Evolutionary conservation across 192 early-diverging fungal species (phyloP).

Genomic region (Backusella sp.): DNA sequence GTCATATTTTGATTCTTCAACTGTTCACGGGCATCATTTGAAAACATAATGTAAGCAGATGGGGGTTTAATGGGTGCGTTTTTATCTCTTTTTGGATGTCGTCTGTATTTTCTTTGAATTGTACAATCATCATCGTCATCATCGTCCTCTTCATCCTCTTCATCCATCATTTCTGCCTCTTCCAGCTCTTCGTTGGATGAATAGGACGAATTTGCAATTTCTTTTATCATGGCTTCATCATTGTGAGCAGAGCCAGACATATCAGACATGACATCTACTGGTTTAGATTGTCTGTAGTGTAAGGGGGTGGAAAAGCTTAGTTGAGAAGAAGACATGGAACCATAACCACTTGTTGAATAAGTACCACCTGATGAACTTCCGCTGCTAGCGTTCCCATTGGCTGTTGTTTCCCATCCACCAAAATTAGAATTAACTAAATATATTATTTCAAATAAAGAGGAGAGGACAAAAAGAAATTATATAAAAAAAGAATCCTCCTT

Average conservation of each 20-base stretch:
- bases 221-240: neutral
- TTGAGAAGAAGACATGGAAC: neutral
- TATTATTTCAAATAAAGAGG: neutral
- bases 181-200: constrained; percentile 16
- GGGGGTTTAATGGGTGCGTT: constrained; percentile 42
- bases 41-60: constrained; percentile 47
- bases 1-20: constrained; percentile 32
- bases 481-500: neutral
- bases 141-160: neutral
- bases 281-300: neutral
- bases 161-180: constrained; percentile 2
- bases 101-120: constrained; percentile 39
- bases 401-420: neutral
- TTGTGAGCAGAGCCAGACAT: neutral
- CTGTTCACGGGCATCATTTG: constrained; percentile 41
- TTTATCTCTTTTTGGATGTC: constrained; percentile 43
- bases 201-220: neutral
- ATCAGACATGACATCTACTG: neutral
- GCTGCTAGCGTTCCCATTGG: constrained; percentile 1
- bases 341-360: constrained; percentile 17
- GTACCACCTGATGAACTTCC: constrained; percentile 2
- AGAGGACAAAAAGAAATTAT: neutral
- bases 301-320: constrained; percentile 6
- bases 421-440: neutral
- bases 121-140: neutral